A percentile compares a stretch with the other conserved stretches of the same genome.
phyloP scores from a whole-genome alignment of 768 basidiomycete species.

The Rhizopogon vesiculosus region DNA sequence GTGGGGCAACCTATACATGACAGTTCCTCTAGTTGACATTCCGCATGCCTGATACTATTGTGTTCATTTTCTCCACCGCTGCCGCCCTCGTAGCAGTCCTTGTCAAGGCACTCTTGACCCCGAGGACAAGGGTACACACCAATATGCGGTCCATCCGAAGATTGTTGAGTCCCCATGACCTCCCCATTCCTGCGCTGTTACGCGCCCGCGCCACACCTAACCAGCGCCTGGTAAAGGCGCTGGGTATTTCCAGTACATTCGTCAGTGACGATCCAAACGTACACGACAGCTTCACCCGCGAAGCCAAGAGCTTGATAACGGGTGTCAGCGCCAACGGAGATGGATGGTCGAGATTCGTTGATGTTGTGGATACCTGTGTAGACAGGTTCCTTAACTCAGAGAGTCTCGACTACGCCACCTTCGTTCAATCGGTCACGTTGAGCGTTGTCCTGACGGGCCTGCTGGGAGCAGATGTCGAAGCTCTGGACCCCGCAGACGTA shows the following conservation, averaged over 20 bases:
- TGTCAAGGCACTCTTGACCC: neutral
- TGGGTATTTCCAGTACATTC: slow-evolving; percentile 44
- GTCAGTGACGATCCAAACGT: slow-evolving; percentile 32
- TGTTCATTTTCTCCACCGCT: neutral
- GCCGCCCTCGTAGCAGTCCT: neutral
- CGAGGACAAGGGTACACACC: slow-evolving; percentile 9
- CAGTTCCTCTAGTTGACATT: neutral
- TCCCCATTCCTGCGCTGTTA: slow-evolving; percentile 11
- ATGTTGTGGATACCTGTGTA: slow-evolving; percentile 7
- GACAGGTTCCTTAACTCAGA: neutral
- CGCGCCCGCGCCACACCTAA: slow-evolving; percentile 16
- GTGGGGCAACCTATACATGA: neutral
- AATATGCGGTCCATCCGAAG: neutral
- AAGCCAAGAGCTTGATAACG: slow-evolving; percentile 17
- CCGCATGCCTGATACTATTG: neutral
- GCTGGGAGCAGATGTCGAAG: slow-evolving; percentile 24
- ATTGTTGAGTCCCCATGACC: slow-evolving; percentile 13
- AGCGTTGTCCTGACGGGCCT: slow-evolving; percentile 34
- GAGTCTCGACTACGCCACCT: slow-evolving; percentile 24
- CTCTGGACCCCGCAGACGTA: slow-evolving; percentile 29
- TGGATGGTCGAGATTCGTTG: slow-evolving; percentile 12
- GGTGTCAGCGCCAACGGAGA: neutral
- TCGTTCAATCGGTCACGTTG: slow-evolving; percentile 36
- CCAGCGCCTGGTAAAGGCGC: slow-evolving; percentile 20
- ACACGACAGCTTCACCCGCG: slow-evolving; percentile 22